Evolutionary conservation across 2,329 filamentous ascomycete species (phyloP), one percentile per base, ranked within the genome.

Genomic region (Ophiostoma quercus): DNA sequence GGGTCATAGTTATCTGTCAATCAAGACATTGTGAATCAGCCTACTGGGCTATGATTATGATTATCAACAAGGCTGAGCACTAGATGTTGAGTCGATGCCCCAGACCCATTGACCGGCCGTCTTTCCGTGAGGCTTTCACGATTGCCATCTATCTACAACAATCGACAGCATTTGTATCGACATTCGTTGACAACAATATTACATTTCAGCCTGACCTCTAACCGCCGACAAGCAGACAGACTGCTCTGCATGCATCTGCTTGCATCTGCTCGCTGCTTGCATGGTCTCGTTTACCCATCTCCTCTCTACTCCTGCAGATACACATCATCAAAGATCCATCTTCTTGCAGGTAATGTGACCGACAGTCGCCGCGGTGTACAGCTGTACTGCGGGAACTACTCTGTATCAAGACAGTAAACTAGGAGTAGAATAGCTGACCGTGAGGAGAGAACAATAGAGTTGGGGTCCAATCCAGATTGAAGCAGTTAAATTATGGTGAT

Each of bases 351-450:
- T 39, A 37, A 39, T 65, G 57, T 62, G 57, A 62, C 57, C 19
- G 60, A 7, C 32, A 32, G 60, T n/a, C 60, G 60, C 60, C 60
- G 32, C 60, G 60, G 34, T 63, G 57, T 63, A 63, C 57, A 39
- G 32, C 25, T 14, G 29, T 62, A 32, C 12, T 6, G 11, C 57
- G 57, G 25, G 29, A 60, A 29, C 22, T 34, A 11, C 12, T 16
- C 11, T 1, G 16, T n/a, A 11, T 19, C 29, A n/a, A 22, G 25
- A 29, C 11, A 62, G 5, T 19, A 29, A 29, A 29, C 25, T 29
- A 29, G 25, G 25, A 29, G 25, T 29, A 29, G 32, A 62, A 16
- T 5, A n/a, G 29, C 14, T 7, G 43, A 47, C 16, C 19, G 0
- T 47, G 16, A 47, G 19, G 43, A 63, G 25, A 32, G 25, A 63